Evolutionary conservation across 1,284 basidiomycete species (phyloP).

Genomic region (Cystobasidiaceae sp.): DNA sequence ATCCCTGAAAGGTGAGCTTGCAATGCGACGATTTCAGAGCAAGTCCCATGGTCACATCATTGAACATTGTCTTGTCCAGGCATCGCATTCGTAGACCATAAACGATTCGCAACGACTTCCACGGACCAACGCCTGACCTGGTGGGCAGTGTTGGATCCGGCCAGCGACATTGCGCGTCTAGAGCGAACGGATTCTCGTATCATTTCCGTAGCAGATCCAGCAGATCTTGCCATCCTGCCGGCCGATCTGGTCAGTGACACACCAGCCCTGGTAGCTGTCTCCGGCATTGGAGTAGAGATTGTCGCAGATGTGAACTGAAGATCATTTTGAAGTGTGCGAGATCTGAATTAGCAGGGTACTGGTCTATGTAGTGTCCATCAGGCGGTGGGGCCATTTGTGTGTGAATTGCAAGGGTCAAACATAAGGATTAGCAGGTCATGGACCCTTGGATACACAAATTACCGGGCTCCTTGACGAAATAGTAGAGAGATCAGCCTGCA

Average conservation of each 20-base stretch:
- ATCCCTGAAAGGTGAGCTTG: constrained; percentile 17
- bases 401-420: too few species aligned
- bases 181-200: neutral
- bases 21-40: neutral
- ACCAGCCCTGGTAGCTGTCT: neutral
- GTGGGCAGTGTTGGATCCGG: neutral
- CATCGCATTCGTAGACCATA: neutral
- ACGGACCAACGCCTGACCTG: constrained; percentile 15
- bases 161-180: neutral
- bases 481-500: too few species aligned
- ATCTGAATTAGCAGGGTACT: too few species aligned
- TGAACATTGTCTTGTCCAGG: neutral
- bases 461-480: too few species aligned
- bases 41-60: neutral
- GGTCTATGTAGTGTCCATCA: too few species aligned
- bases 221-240: neutral
- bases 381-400: too few species aligned
- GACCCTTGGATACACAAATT: too few species aligned
- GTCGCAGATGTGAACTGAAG: too few species aligned
- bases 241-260: neutral
- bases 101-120: constrained; percentile 3
- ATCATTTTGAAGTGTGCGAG: too few species aligned
- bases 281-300: constrained; percentile 13
- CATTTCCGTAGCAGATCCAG: constrained; percentile 10
- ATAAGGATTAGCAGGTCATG: too few species aligned